Evolutionary conservation across 345 rosid species (phyloP), one percentile per base, ranked within the genome.

Genomic region (Barbarea vulgaris): DNA sequence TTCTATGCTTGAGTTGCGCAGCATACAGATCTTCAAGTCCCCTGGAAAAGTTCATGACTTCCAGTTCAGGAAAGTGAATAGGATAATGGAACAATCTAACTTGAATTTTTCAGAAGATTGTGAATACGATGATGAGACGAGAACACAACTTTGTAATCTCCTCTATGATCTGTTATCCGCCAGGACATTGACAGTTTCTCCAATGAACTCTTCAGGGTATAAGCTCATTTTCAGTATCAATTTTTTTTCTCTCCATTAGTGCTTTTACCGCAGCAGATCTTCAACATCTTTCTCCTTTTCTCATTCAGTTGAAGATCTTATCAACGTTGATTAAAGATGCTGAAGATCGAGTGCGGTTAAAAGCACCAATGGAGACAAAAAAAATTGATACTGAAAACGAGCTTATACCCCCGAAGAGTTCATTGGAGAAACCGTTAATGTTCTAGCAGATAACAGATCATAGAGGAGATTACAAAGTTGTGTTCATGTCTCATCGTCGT

Each of bases 101-200:
- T 1, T 58, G 4, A n/a, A 58, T 0, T 31, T 9, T 0, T 6
- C 15, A 0, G 42, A 31, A 10, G 63, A 10, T 9, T 5, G 0
- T 0, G 9, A 18, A 0, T 17, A 5, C 15, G 5, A 31, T 18
- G 42, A 0, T 0, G n/a, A 3, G 0, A 5, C 39, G 1, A n/a
- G 25, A 31, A 1, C 21, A 55, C 1, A 17, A 1, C 25, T 58
- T 2, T 18, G 42, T 33, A 1, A 5, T 10, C 9, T 31, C 1
- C 63, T 58, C 15, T 5, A 18, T 3, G 7, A 5, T 5, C 15
- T 57, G 0, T 5, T 1, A 9, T 10, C 25, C 0, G 42, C 63
- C 1, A 31, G 1, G 24, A 33, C n/a, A 4, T 5, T 31, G 2
- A 57, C 63, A 0, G 14, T 28, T 0, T 27, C 28, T 7, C 60